A percentile compares a stretch with the other conserved stretches of the same genome.
phyloP scores from a whole-genome alignment of 2,329 filamentous ascomycete species.

The Aspergillus sp. region DNA sequence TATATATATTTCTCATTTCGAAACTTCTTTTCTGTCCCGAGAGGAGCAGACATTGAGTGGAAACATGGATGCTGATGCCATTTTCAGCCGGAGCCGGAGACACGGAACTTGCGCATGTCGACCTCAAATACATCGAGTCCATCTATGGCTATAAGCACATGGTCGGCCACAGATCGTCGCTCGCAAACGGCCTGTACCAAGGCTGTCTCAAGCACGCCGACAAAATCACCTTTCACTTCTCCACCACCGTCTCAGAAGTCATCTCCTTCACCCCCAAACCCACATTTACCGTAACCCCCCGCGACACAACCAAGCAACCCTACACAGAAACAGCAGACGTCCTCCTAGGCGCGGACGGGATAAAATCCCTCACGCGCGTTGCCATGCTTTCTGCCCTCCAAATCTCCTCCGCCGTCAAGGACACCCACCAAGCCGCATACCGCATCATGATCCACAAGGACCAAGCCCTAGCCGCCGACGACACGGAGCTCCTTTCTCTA shows the following conservation, averaged over 20 bases:
- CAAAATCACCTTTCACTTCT: constrained; percentile 71
- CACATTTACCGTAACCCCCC: constrained; percentile 63
- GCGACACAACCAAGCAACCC: constrained; percentile 53
- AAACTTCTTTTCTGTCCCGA: neutral
- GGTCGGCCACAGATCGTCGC: constrained; percentile 75
- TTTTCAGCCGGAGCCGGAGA: constrained; percentile 66
- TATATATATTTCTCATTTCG: constrained; percentile 38
- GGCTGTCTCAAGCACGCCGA: constrained; percentile 66
- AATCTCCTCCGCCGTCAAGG: constrained; percentile 47
- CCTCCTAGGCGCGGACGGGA: constrained; percentile 59
- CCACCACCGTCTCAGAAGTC: constrained; percentile 60
- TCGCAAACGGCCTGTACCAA: constrained; percentile 71
- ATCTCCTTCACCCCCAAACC: constrained; percentile 64
- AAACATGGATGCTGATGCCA: neutral
- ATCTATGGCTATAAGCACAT: constrained; percentile 78
- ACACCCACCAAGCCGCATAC: constrained; percentile 60
- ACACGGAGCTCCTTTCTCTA: constrained; percentile 59
- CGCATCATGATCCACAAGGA: constrained; percentile 58
- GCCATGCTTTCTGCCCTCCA: constrained; percentile 47
- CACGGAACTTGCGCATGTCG: constrained; percentile 71
- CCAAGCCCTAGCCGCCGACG: constrained; percentile 48
- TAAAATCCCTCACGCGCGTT: constrained; percentile 54
- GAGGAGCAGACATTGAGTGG: neutral
- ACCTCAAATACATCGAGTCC: constrained; percentile 67
- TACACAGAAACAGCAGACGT: constrained; percentile 58